A percentile compares a stretch with the other conserved stretches of the same genome.
These are phyloP conservation scores for Ophiocordyceps sinensis DNA, from an alignment of 2,329 filamentous ascomycete genomes.

Conservation along the genomic window DNA sequence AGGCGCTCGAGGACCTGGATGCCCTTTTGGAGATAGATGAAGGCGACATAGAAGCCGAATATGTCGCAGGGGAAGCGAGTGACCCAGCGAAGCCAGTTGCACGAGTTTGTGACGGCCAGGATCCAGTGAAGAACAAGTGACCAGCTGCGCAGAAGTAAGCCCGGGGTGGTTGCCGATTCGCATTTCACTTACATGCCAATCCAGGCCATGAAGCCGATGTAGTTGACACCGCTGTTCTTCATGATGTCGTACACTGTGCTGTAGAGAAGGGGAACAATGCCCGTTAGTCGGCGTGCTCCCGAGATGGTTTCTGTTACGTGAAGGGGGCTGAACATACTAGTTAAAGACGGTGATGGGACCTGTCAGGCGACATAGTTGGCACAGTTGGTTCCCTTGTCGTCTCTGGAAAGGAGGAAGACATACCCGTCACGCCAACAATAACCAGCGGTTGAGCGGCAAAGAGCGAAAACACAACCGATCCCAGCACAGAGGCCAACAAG, in stretches of 20 bases:
- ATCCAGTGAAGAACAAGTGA: slow-evolving; percentile 74
- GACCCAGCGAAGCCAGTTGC: slow-evolving; percentile 78
- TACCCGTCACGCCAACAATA: slow-evolving; percentile 77
- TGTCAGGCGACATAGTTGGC: slow-evolving; percentile 9
- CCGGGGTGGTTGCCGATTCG: background rate
- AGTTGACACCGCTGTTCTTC: slow-evolving; percentile 59
- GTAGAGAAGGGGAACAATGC: background rate
- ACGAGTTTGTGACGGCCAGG: slow-evolving; percentile 70
- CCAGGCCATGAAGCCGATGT: slow-evolving; percentile 84
- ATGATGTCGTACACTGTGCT: slow-evolving; percentile 84
- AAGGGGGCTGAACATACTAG: slow-evolving; percentile 37
- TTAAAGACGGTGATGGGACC: slow-evolving; percentile 90
- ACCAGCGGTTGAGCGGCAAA: slow-evolving; percentile 74
- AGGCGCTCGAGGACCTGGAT: slow-evolving; percentile 72
- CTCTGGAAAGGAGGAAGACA: slow-evolving; percentile 1
- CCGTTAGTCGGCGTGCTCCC: background rate
- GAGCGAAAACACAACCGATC: slow-evolving; percentile 65
- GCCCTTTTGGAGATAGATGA: slow-evolving; percentile 83
- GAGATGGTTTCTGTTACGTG: background rate
- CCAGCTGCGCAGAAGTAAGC: slow-evolving; percentile 39
- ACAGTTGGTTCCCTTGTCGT: background rate
- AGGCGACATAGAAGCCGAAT: slow-evolving; percentile 86
- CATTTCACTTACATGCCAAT: slow-evolving; percentile 51
- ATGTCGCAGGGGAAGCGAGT: slow-evolving; percentile 88
- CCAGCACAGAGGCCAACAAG: slow-evolving; percentile 71